These are phyloP conservation scores for Lasiosphaeria ovina DNA, from an alignment of 495 filamentous ascomycete species.

Conservation along the genomic window DNA sequence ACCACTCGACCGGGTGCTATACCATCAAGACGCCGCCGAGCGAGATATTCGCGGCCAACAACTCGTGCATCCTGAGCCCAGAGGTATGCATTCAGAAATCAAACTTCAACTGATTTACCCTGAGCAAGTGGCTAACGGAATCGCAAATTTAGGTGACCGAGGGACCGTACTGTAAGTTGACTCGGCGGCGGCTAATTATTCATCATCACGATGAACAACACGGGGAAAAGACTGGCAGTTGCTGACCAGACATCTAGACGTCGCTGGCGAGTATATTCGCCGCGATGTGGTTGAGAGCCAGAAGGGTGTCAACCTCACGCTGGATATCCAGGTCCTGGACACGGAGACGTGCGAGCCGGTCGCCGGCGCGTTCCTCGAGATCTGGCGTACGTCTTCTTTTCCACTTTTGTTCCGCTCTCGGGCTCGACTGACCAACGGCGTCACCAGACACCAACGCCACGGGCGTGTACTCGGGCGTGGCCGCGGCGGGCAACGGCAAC, in stretches of 20 bases:
- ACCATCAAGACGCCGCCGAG: conserved; percentile 15
- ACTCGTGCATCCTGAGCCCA: conserved; percentile 50
- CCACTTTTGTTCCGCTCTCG: too few species aligned
- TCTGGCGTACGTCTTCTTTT: conserved; percentile 44
- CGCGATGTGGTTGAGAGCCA: conserved; percentile 54
- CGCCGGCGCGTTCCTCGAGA: conserved; percentile 55
- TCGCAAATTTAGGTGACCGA: conserved; percentile 39
- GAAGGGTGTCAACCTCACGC: conserved; percentile 52
- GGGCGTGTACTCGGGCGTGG: conserved; percentile 56
- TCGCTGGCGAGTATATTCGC: conserved; percentile 51
- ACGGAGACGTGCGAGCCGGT: conserved; percentile 57
- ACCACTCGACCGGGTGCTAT: conserved; percentile 13
- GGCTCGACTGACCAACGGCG: conserved; percentile 1
- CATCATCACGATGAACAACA: neutral
- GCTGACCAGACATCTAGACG: conserved; percentile 18
- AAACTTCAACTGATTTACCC: conserved; percentile 7
- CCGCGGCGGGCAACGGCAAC: conserved; percentile 49
- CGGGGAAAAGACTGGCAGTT: conserved; percentile 42
- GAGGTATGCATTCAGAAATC: conserved; percentile 28
- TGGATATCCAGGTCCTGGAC: conserved; percentile 63
- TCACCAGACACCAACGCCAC: conserved; percentile 37
- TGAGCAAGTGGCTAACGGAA: neutral
- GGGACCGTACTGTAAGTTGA: conserved; percentile 35
- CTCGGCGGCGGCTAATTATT: too few species aligned
- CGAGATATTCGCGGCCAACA: conserved; percentile 47